These are phyloP conservation scores for Aspergillus thermomutatus DNA, from an alignment of 2,329 filamentous ascomycete genomes.

Conservation along the genomic window DNA sequence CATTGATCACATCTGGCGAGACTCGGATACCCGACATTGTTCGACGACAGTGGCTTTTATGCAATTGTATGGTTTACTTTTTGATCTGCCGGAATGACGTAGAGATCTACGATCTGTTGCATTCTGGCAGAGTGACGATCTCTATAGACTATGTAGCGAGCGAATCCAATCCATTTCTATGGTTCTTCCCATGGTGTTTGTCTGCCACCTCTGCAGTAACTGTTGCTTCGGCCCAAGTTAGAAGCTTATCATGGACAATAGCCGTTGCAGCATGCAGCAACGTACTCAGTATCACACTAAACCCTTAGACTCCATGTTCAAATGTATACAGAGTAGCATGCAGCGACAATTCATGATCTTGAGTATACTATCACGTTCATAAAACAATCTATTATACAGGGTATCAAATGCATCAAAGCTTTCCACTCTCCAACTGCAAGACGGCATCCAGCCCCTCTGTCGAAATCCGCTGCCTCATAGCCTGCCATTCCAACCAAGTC, in stretches of 20 bases:
- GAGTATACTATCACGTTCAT: not conserved
- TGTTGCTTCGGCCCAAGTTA: no score
- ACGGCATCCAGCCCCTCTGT: conserved; percentile 17
- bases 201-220: no score
- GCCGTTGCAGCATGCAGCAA: no score
- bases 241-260: not conserved
- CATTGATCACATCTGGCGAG: not conserved
- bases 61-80: not conserved
- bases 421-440: conserved; percentile 5
- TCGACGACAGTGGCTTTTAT: not conserved
- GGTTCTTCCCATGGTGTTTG: not conserved
- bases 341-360: not conserved
- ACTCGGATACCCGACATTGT: not conserved
- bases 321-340: not conserved
- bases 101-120: not conserved
- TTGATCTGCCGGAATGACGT: not conserved
- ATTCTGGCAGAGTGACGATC: not conserved
- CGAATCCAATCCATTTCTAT: not conserved
- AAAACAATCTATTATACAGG: not conserved
- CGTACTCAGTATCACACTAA: no score
- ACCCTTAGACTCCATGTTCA: no score
- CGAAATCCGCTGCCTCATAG: conserved; percentile 27
- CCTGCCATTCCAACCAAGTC: conserved; percentile 73
- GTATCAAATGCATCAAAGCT: conserved; percentile 1
- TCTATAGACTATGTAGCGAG: not conserved